Evolutionary conservation across 352 stramenopile genomes (phyloP).

Genomic region (Globisporangium iwayamae): DNA sequence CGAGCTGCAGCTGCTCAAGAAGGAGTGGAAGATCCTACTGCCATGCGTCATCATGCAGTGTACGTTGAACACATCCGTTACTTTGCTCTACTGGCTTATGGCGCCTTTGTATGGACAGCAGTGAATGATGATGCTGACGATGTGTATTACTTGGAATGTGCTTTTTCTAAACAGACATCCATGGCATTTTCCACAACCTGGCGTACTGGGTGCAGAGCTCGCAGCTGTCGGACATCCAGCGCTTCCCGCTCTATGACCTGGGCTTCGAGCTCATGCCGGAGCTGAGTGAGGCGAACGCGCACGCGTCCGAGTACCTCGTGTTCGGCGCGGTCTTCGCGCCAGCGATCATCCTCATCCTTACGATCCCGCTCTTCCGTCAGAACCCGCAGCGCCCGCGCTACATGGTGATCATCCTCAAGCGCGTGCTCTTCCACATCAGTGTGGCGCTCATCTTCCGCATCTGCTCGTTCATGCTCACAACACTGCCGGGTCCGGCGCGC

Average conservation of each 20-base stretch:
- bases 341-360: conserved; percentile 61
- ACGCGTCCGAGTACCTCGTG: conserved; percentile 73
- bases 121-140: background rate
- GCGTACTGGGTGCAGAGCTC: conserved; percentile 82
- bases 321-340: conserved; percentile 71
- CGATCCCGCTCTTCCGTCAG: conserved; percentile 60
- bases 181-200: conserved; percentile 83
- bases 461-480: conserved; percentile 77
- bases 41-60: conserved; percentile 83
- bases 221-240: conserved; percentile 62
- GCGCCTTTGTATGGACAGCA: no score
- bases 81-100: background rate
- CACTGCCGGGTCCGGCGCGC: conserved; percentile 57
- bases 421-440: conserved; percentile 73
- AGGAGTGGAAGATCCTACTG: conserved; percentile 74
- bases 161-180: conserved; percentile 37
- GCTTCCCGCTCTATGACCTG: conserved; percentile 72
- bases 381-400: conserved; percentile 67
- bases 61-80: conserved; percentile 22
- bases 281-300: conserved; percentile 38
- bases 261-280: conserved; percentile 74
- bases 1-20: conserved; percentile 50
- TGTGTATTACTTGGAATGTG: background rate
- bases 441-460: conserved; percentile 71
- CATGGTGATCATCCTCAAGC: conserved; percentile 78